Evolutionary conservation across 441 rosid genomes (phyloP), one percentile per base, ranked within the genome.

Genomic region (Erodium texanum): DNA sequence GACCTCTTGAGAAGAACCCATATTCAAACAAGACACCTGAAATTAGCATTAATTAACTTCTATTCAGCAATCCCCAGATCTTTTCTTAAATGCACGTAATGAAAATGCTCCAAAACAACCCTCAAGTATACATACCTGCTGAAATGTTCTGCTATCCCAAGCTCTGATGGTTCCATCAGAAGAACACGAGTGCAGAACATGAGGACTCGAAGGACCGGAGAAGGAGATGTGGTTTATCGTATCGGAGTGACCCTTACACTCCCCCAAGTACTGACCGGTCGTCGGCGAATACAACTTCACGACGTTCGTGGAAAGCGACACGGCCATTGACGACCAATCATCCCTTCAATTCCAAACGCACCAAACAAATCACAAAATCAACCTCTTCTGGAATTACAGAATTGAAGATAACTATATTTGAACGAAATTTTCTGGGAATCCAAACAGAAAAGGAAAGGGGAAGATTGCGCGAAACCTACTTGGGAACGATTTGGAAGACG

Each of bases 261-360:
- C 98, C 58, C 99, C 99, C 73, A 72, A 82, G 77, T 76, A 94
- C 77, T 89, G 97, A 65, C 90, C 96, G 9, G 96, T 89, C 66
- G 63, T 71, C 62, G 96, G 96, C 48, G 96, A 94, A 83, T 92
- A 94, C 36, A 91, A 79, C 78, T 92, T 88, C 71, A 94, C 92
- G 0, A 77, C 52, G 71, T 89, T 85, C 10, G 87, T 87, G 29
- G 99, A 94, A 70, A 94, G 72, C 29, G 99, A 94, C 27, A 89
- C 97, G 68, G 91, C 99, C 85, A 92, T 86, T 69, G 92, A 79
- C 23, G 91, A 66, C 93, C 96, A 91, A 77, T 91, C 97, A 56
- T 81, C 74, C 85, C 74, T 71, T 22, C 67, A 11, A 59, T 23
- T 61, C 64, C 14, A 59, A 59, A 59, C 29, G 20, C 15, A 1